Evolutionary conservation across 345 rosid species (phyloP).

Genomic region (Eucalyptus curtisii): DNA sequence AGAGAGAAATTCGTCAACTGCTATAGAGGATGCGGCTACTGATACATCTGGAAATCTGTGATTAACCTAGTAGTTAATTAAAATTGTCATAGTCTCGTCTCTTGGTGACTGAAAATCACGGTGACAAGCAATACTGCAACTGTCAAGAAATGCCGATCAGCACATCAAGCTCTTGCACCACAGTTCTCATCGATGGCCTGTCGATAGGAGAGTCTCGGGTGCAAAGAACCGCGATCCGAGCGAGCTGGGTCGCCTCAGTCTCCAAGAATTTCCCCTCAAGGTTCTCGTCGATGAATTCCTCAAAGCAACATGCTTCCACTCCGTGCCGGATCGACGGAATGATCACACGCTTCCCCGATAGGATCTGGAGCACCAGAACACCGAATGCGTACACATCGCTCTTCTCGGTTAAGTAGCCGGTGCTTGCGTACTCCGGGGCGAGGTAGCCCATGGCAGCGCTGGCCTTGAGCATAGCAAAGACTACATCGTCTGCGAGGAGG

Average conservation of each 20-base stretch:
- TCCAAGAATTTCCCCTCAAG: conserved; percentile 45
- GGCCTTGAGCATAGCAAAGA: conserved; percentile 84
- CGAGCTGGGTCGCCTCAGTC: conserved; percentile 48
- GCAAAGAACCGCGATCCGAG: conserved; percentile 55
- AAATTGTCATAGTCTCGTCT: not conserved
- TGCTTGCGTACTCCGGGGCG: conserved; percentile 86
- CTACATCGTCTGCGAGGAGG: conserved; percentile 79
- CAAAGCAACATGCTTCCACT: conserved; percentile 37
- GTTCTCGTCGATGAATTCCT: conserved; percentile 56
- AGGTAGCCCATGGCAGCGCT: conserved; percentile 99
- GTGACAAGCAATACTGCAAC: not conserved
- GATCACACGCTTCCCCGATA: conserved; percentile 57
- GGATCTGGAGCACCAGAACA: conserved; percentile 58
- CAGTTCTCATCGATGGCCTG: conserved; percentile 64
- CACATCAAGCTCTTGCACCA: conserved; percentile 46
- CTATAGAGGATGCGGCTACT: not conserved
- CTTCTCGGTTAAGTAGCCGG: conserved; percentile 87
- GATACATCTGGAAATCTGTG: not conserved
- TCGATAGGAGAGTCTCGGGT: conserved; percentile 55
- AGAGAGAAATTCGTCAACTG: not conserved
- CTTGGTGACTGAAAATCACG: not conserved
- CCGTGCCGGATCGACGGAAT: conserved; percentile 30
- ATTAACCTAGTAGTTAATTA: not conserved
- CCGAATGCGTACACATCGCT: conserved; percentile 89
- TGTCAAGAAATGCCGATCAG: not conserved